Evolutionary conservation across 2,329 filamentous ascomycete species (phyloP), one percentile per base, ranked within the genome.

Genomic region (Colletotrichum tropicale): DNA sequence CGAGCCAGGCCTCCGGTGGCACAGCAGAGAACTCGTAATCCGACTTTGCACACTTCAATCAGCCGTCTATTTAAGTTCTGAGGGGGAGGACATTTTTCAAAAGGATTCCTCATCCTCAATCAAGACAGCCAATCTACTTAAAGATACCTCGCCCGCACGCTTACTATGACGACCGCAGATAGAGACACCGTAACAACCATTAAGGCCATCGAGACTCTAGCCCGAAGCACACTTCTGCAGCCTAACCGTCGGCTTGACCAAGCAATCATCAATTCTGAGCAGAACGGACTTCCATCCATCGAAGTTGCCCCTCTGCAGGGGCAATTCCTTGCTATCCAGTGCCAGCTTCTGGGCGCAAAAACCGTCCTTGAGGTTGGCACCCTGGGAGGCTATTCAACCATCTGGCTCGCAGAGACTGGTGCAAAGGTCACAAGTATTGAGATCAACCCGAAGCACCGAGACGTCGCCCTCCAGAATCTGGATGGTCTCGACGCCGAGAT

Each of bases 301-400:
- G 81, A 80, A 58, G 81, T 86, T 48, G 80, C 81, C 5, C 79
- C 82, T 1, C 78, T 83, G 10, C 80, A 84, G 58, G 86, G 85
- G 34, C 84, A 85, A 70, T 83, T 82, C 62, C 80, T 88, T 10
- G 81, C 85, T 13, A 78, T 88, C 16, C 85, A 86, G 60, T 81
- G 82, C 66, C 82, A 82, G 61, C 76, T 85, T 38, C 81, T 83
- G 2, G 77, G 80, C 26, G 84, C 83, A 48, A 83, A 84, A 69
- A 78, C 81, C 6, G 83, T 88, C 4, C 87, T 92, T 43, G 90
- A 92, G 79, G 83, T 92, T 64, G 90, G 90, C 28, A 91, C 89
- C 0, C 80, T 92, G 30, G 89, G 89, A 15, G 90, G 86, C 9
- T 91, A 90, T 80, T 87, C 86, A 2, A 86, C 87, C 16, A 88